phyloP scores from a whole-genome alignment of 177 flowering plant genomes.

The Telopea speciosissima region DNA sequence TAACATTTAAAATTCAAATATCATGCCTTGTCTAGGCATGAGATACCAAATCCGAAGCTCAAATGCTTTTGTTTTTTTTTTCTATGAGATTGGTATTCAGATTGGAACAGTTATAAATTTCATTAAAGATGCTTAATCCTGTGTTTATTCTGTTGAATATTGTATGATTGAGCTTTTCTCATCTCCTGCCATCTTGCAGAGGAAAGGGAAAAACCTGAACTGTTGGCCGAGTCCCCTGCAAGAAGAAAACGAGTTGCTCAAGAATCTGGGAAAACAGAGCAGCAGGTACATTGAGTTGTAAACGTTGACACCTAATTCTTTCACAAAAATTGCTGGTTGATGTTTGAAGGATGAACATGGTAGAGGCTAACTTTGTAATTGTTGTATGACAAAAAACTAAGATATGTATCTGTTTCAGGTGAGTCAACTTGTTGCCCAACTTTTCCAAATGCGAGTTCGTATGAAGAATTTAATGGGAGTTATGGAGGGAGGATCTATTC shows the following conservation, averaged over 20 bases:
- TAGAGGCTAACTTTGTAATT: background rate
- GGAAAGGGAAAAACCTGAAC: constrained; percentile 94
- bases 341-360: background rate
- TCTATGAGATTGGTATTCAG: background rate
- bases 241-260: constrained; percentile 83
- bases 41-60: background rate
- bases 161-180: background rate
- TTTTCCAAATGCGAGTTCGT: constrained; percentile 93
- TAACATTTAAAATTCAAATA: too few relatives aligned
- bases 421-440: constrained; percentile 88
- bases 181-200: constrained; percentile 38
- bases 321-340: background rate
- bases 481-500: constrained; percentile 95
- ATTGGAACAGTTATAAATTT: background rate
- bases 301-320: background rate
- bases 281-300: constrained; percentile 47
- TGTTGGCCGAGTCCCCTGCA: constrained; percentile 82
- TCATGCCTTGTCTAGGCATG: too few relatives aligned
- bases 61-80: too few relatives aligned
- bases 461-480: constrained; percentile 95
- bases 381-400: background rate
- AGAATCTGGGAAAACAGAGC: constrained; percentile 88
- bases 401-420: constrained; percentile 40
- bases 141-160: constrained; percentile 2
- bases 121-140: background rate